phyloP scores from a whole-genome alignment of 1,139 yeast species.

The Candida tetrigidarum region DNA sequence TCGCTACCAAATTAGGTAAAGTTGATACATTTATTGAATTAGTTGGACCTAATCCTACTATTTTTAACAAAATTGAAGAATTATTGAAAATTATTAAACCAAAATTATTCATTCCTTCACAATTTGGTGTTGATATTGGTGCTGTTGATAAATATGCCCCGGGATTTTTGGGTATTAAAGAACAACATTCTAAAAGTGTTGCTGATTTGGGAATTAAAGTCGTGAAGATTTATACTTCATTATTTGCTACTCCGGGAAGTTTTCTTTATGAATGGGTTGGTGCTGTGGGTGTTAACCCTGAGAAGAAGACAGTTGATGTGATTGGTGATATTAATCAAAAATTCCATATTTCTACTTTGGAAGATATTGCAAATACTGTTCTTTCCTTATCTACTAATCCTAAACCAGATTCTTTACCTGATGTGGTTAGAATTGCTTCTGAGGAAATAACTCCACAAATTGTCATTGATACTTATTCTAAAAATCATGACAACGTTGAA shows the following conservation, averaged over 20 bases:
- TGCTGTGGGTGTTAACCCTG: conserved; percentile 43
- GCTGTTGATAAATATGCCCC: conserved; percentile 29
- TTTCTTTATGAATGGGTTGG: conserved; percentile 38
- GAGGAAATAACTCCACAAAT: conserved; percentile 43
- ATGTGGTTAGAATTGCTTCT: conserved; percentile 47
- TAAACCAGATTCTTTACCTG: conserved; percentile 44
- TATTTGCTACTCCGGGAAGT: conserved; percentile 47
- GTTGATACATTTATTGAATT: conserved; percentile 57
- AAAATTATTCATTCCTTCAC: conserved; percentile 63
- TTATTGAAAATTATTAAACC: conserved; percentile 48
- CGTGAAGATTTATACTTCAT: conserved; percentile 49
- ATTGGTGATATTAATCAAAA: conserved; percentile 45
- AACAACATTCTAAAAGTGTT: conserved; percentile 40
- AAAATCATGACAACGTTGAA: conserved; percentile 37
- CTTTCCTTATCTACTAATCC: conserved; percentile 41
- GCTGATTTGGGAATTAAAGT: conserved; percentile 46
- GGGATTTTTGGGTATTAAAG: conserved; percentile 42
- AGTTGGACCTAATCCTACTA: conserved; percentile 29
- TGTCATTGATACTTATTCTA: conserved; percentile 45
- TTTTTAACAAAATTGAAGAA: conserved; percentile 30
- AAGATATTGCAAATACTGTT: conserved; percentile 53
- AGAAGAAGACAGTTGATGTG: conserved; percentile 37
- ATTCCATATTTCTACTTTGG: conserved; percentile 35
- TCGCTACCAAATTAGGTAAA: conserved; percentile 44
- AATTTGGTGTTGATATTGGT: conserved; percentile 54